Evolutionary conservation across 1,284 basidiomycete species (phyloP).

Genomic region (Exobasidium rhododendri): DNA sequence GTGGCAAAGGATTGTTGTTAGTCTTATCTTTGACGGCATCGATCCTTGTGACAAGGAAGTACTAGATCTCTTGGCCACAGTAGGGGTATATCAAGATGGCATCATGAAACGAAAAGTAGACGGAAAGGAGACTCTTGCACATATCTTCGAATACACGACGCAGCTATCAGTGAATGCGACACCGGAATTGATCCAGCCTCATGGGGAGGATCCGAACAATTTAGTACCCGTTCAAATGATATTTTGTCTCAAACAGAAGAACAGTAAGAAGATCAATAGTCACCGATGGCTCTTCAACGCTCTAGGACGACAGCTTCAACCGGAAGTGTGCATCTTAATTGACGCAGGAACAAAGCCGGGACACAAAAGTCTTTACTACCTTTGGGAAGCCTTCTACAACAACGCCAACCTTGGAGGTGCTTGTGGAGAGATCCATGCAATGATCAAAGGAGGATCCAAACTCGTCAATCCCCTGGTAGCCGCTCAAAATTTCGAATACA

Average conservation of each 20-base stretch:
- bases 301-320: conserved; percentile 68
- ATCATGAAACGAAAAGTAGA: conserved; percentile 90
- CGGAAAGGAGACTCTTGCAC: conserved; percentile 80
- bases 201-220: conserved; percentile 74
- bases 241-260: conserved; percentile 90
- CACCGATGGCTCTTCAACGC: conserved; percentile 96
- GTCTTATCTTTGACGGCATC: conserved; percentile 81
- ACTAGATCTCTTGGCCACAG: conserved; percentile 56
- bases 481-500: conserved; percentile 94
- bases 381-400: conserved; percentile 55
- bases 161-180: conserved; percentile 72
- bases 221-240: conserved; percentile 92
- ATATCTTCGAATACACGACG: conserved; percentile 71
- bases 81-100: conserved; percentile 63
- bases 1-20: conserved; percentile 91
- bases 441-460: conserved; percentile 50
- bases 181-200: conserved; percentile 84
- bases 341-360: conserved; percentile 54
- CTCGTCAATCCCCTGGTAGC: conserved; percentile 59
- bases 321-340: conserved; percentile 49
- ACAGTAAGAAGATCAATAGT: conserved; percentile 67
- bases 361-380: conserved; percentile 49
- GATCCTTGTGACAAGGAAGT: conserved; percentile 84
- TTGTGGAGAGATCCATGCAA: conserved; percentile 54
- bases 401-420: conserved; percentile 51